These are phyloP conservation scores for Phytophthora vignae DNA, from an alignment of 352 stramenopile genomes.

Conservation along the genomic window DNA sequence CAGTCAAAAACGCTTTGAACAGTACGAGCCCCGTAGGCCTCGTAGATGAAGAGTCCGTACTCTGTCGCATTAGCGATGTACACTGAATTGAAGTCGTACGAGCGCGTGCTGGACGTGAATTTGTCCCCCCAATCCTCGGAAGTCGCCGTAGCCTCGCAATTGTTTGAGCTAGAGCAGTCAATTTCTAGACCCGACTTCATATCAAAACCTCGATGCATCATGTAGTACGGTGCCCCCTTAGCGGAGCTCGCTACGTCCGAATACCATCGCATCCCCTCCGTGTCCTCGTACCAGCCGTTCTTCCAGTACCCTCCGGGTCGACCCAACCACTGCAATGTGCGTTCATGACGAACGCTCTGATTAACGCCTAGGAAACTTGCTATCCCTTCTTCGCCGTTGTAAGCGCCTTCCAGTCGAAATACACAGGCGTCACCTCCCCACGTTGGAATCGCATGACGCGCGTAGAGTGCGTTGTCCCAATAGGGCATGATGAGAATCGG, in stretches of 20 bases:
- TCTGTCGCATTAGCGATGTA: constrained; percentile 19
- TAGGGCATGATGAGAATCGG: constrained; percentile 50
- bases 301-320: constrained; percentile 18
- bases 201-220: constrained; percentile 26
- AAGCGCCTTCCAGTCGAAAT: constrained; percentile 16
- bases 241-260: constrained; percentile 26
- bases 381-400: neutral
- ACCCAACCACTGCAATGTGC: constrained; percentile 22
- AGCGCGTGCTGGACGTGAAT: neutral
- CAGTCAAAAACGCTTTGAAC: constrained; percentile 9
- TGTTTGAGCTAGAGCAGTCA: constrained; percentile 5
- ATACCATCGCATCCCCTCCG: constrained; percentile 30
- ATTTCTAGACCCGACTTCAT: constrained; percentile 18
- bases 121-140: constrained; percentile 3
- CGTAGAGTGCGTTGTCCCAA: constrained; percentile 34
- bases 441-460: constrained; percentile 36
- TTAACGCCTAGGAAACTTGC: constrained; percentile 17
- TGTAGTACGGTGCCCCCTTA: constrained; percentile 13
- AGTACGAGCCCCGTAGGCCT: neutral
- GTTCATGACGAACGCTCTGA: constrained; percentile 13
- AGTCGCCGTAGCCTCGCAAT: neutral
- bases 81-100: constrained; percentile 1
- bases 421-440: constrained; percentile 37
- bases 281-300: constrained; percentile 35
- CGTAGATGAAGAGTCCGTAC: constrained; percentile 11